These are phyloP conservation scores for Macadamia integrifolia DNA, from an alignment of 164 flowering plant species.

Conservation along the genomic window DNA sequence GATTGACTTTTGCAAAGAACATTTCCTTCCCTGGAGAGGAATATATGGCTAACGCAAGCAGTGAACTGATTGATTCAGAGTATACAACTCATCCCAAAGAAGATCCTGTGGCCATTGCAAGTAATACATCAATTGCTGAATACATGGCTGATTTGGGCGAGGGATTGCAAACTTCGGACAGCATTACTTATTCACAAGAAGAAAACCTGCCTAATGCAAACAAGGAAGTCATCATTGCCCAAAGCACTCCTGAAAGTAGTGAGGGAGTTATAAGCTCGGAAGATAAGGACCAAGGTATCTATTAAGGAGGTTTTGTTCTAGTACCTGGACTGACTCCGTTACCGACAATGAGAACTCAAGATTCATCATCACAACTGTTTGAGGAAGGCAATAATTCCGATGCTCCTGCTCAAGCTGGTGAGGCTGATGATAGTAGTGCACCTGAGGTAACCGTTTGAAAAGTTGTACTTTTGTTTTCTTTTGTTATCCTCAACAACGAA, in stretches of 20 bases:
- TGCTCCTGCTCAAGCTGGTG: constrained; percentile 18
- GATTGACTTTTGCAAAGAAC: neutral
- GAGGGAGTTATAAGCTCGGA: constrained; percentile 4
- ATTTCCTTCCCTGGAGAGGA: neutral
- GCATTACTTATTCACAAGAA: constrained; percentile 12
- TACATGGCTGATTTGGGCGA: neutral
- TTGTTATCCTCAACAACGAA: constrained; percentile 5
- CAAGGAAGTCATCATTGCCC: neutral
- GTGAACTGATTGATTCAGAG: constrained; percentile 11
- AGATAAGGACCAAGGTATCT: neutral
- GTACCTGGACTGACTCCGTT: constrained; percentile 34
- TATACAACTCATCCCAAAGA: constrained; percentile 5
- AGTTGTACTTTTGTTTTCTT: constrained; percentile 1
- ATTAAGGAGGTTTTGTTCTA: neutral
- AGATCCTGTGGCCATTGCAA: neutral
- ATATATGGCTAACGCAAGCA: neutral
- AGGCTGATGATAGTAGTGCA: constrained; percentile 15
- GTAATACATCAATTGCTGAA: constrained; percentile 4
- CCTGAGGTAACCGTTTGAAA: constrained; percentile 45
- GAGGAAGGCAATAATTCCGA: constrained; percentile 4
- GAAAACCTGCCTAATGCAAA: constrained; percentile 3
- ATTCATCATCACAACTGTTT: neutral
- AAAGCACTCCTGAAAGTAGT: constrained; percentile 13
- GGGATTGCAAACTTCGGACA: constrained; percentile 18
- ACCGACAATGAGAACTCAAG: constrained; percentile 15